Base-by-base conservation (phyloP, 176 grass and related monocot genomes). In the Avena sativa region DNA sequence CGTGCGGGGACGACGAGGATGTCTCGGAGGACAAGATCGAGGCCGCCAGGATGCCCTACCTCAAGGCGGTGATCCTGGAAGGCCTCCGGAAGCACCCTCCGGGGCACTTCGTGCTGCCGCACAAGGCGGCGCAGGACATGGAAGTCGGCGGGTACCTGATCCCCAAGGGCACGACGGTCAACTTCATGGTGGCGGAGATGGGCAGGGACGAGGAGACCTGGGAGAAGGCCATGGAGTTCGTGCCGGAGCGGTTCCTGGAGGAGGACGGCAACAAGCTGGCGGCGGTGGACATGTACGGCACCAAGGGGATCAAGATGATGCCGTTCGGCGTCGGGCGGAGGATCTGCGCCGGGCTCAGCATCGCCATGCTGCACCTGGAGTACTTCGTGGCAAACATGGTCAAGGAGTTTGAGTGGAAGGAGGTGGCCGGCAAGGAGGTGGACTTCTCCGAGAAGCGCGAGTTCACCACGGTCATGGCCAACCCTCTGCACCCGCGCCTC, bases 231-330 rank as follows among this genome's bases (percentile, higher is more conserved):
- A 63, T 34, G 36, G 86, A 91, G 56, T 91, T 91, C 76, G 23
- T 32, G 76, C 90, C 90, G 49, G 90, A 92, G 76, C 80, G 86
- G 59, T 92, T 88, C 78, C 3, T 92, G 59, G 81, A 82, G 25
- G 88, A 67, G 40, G 40, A 43, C 38, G 91, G 82, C 19, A 85
- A 17, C 15, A 56, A 84, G 28, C 85, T 85, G 19, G 81, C 10
- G 12, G 57, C 28, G 9, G 88, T 93, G 40, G 91, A 93, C 83
- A 55, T 93, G 28, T 90, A 85, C 10, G 91, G 88, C 59, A 90
- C 53, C 15, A 93, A 81, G 83, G 88, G 84, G 52, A 86, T 93
- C 26, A 79, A 87, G 88, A 93, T 93, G 91, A 93, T 90, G 40
- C 40, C 40, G 40, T 43, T 43, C 40, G 40, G 40, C 40, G 40